Base-by-base conservation (phyloP, 2,329 filamentous ascomycete genomes). In the Neurospora sp. region DNA sequence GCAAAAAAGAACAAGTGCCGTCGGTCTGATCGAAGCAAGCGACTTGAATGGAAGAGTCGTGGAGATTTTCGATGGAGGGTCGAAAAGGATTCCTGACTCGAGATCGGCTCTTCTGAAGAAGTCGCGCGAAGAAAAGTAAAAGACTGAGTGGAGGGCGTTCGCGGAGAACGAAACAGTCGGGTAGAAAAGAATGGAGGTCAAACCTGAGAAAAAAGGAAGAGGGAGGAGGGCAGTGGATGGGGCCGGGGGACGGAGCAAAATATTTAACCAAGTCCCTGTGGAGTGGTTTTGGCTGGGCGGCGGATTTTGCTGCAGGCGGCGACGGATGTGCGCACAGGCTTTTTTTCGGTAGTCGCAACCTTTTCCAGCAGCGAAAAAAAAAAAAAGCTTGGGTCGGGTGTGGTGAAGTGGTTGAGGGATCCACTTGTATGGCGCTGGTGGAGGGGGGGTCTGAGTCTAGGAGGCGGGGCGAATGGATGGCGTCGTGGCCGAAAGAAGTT, bases 141-240 rank as follows among this genome's bases (percentile, higher is more conserved):
- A 75, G 76, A 79, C 77, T 75, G 76, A 76, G 73, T 74, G 76
- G 77, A 79, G 79, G 79, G 80, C 79, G 82, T 82, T 79, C 82
- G 76, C 78, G 78, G 68, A 68, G 81, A 81, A 82, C 76, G 80
- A 82, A 70, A 79, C 79, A 82, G 72, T 73, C 79, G 70, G 71
- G 71, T 74, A 78, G 73, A 73, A 77, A 78, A 76, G 77, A 75
- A 73, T 74, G 76, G 76, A 76, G 73, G 75, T 75, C 75, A 79
- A 74, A 71, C 71, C 70, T 73, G 72, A 69, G 67, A 69, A 70
- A 62, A 69, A 68, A 68, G 75, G 76, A 74, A 68, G 70, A 69
- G 70, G 71, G 73, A 70, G 67, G 67, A 68, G 69, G 69, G 43
- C 66, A 68, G 36, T 62, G 71, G 52, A 70, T 52, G 70, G 72